phyloP scores from a whole-genome alignment of 106 monocot species.

The Allium cepa region DNA sequence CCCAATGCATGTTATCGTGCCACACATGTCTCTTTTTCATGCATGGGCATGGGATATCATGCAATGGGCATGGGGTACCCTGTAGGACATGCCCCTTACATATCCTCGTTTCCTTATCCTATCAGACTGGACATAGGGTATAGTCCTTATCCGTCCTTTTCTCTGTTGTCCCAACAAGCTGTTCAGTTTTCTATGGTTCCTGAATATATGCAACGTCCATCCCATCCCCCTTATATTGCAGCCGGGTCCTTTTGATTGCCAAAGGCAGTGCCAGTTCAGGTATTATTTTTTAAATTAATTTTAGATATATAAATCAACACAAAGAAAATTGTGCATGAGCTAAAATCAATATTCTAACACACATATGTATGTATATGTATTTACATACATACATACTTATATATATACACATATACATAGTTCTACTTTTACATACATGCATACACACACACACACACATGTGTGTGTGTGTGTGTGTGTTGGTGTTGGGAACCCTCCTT shows the following conservation, averaged over 20 bases:
- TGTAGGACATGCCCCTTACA: neutral
- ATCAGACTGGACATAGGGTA: neutral
- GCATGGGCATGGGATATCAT: constrained; percentile 6
- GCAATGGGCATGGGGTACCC: neutral
- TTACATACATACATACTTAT: no score
- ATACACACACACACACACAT: no score
- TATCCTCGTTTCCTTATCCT: neutral
- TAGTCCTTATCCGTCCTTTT: neutral
- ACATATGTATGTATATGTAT: no score
- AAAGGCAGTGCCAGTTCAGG: neutral
- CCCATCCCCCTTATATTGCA: constrained; percentile 4
- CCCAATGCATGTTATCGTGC: neutral
- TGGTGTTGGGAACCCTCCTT: no score
- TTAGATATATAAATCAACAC: no score
- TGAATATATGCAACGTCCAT: neutral
- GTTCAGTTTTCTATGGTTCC: neutral
- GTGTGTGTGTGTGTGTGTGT: no score
- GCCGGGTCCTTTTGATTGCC: neutral
- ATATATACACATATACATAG: no score
- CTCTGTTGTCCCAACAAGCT: neutral
- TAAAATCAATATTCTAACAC: no score
- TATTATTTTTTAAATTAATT: neutral
- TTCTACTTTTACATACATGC: no score
- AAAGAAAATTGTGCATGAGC: no score
- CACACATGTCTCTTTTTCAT: neutral